Base-by-base conservation (phyloP, 768 basidiomycete species). In the Hydnum rufescens region DNA sequence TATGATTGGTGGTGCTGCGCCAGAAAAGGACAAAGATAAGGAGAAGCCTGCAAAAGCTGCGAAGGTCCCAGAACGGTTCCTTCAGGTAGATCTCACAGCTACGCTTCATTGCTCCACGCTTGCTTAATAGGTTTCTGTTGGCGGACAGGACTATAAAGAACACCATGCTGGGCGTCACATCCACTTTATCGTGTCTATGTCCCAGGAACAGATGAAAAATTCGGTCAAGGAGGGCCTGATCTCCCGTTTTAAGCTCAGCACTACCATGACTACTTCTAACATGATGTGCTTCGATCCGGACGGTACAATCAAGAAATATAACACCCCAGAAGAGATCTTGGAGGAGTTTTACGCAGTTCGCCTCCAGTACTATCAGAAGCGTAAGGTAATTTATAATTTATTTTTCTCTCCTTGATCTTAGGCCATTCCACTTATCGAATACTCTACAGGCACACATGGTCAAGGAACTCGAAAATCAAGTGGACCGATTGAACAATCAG, bases 201-300 rank as follows among this genome's bases (percentile, higher is more conserved):
- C 69, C 2, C 75, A 80, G 44, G 82, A 81, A 57, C 80, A 81
- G 55, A 74, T 95, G 57, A 74, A 83, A 58, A 84, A 84, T 64
- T 89, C 89, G 2, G 88, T 93, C 62, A 73, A 75, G 55, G 87
- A 95, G 62, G 93, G 93, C 2, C 67, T 99, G 30, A 60, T 78
- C 30, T 92, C 95, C 64, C 85, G 77, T 64, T 96, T 99, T 78
- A 93, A 89, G 66, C 68, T 96, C 56, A 77, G 77, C 13, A 66
- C 73, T 46, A 85, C 90, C 64, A 67, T 99, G 64, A 82, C 73
- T 64, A 95, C 88, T 16, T 75, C 77, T 63, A 99, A 99, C 68
- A 97, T 99, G 95, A 95, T 97, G 18, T 90, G 88, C 66, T 99
- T 99, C 65, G 93, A 99, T 65, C 75, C 85, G 55, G 84, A 92